Evolutionary conservation across 2,329 filamentous ascomycete species (phyloP).

Genomic region (Fusarium tuaranense): DNA sequence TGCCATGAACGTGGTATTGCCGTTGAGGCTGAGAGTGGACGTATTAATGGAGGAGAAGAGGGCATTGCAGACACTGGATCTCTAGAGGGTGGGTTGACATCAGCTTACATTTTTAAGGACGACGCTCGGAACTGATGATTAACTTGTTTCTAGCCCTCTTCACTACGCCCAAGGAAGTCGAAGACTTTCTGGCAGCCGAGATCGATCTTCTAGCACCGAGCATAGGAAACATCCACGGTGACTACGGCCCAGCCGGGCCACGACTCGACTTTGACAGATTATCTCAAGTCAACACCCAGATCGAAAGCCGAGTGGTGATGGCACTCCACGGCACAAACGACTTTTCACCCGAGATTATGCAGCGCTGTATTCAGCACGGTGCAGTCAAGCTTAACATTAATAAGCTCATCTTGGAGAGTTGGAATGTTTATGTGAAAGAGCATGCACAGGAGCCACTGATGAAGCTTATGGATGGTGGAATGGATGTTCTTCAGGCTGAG

Average conservation of each 20-base stretch:
- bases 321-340: slow-evolving; percentile 70
- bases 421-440: slow-evolving; percentile 6
- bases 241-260: slow-evolving; percentile 75
- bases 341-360: slow-evolving; percentile 61
- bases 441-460: slow-evolving; percentile 11
- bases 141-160: slow-evolving; percentile 45
- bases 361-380: slow-evolving; percentile 62
- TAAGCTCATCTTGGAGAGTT: slow-evolving; percentile 58
- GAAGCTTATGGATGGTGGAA: slow-evolving; percentile 17
- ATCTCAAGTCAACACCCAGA: slow-evolving; percentile 47
- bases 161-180: slow-evolving; percentile 76
- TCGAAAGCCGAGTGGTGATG: slow-evolving; percentile 54
- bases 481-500: slow-evolving; percentile 23
- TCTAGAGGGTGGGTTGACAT: slow-evolving; percentile 50
- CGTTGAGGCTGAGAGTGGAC: slow-evolving; percentile 33
- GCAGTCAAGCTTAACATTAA: slow-evolving; percentile 71
- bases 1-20: slow-evolving; percentile 13
- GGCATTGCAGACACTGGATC: slow-evolving; percentile 72
- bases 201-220: slow-evolving; percentile 81
- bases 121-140: neutral
- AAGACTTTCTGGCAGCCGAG: slow-evolving; percentile 77
- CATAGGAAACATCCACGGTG: slow-evolving; percentile 82
- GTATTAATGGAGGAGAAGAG: slow-evolving; percentile 68
- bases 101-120: neutral
- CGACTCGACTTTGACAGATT: slow-evolving; percentile 66